These are phyloP conservation scores for Globisporangium rhizosaccharum DNA, from an alignment of 352 stramenopile species.

Conservation along the genomic window DNA sequence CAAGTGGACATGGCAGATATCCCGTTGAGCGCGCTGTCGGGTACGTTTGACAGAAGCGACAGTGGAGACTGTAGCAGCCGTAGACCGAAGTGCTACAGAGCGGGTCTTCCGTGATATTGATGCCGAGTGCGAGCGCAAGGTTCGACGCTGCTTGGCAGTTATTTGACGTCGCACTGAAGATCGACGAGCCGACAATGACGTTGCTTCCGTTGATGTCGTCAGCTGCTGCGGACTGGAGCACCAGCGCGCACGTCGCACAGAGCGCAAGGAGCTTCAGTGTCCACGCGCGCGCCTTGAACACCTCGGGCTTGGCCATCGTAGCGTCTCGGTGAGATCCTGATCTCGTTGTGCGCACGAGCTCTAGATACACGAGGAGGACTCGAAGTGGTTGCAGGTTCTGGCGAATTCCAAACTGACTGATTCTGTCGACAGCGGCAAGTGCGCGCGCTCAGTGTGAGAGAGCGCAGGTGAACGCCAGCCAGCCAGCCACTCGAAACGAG, in stretches of 20 bases:
- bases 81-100: background rate
- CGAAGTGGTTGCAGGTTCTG: background rate
- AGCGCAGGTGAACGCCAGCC: no score
- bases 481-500: no score
- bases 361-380: no score
- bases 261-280: background rate
- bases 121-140: background rate
- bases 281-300: background rate
- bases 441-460: no score
- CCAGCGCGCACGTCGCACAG: background rate
- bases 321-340: background rate
- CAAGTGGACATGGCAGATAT: conserved; percentile 8
- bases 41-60: conserved; percentile 4
- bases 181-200: background rate
- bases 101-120: conserved; percentile 5
- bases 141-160: background rate
- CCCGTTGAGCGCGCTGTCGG: background rate
- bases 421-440: no score
- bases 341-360: background rate
- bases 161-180: background rate
- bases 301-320: background rate
- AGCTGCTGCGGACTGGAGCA: background rate
- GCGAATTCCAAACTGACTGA: background rate
- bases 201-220: background rate
- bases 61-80: conserved; percentile 9